These are phyloP conservation scores for Wallacemonas sp. DNA, from an alignment of 208 protist genomes.

Conservation along the genomic window DNA sequence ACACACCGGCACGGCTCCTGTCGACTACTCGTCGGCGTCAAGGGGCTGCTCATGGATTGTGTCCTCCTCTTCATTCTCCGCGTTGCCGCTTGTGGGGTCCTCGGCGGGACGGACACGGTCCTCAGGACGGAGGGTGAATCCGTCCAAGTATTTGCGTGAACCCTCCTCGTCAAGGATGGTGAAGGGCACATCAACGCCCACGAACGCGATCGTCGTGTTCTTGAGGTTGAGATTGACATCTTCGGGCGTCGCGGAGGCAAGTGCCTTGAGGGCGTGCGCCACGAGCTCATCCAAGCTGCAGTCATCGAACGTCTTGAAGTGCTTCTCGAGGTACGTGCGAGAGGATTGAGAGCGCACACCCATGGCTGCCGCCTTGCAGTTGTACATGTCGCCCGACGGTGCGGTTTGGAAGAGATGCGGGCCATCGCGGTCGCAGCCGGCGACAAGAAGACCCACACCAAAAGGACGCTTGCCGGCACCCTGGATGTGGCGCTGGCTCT, in stretches of 20 bases:
- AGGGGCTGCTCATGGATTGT: slow-evolving; percentile 64
- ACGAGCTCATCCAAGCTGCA: slow-evolving; percentile 91
- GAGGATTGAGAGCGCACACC: slow-evolving; percentile 98
- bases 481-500: slow-evolving; percentile 98
- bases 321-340: slow-evolving; percentile 99
- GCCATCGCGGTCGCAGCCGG: slow-evolving; percentile 93
- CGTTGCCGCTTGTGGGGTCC: too few relatives aligned
- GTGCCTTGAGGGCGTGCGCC: slow-evolving; percentile 90
- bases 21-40: slow-evolving; percentile 83
- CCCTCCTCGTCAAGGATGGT: slow-evolving; percentile 85
- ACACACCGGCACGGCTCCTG: neutral
- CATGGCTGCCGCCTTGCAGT: slow-evolving; percentile 98
- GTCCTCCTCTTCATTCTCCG: slow-evolving; percentile 68
- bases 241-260: slow-evolving; percentile 91
- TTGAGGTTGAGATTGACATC: slow-evolving; percentile 90
- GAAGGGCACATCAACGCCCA: slow-evolving; percentile 89
- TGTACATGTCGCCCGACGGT: slow-evolving; percentile 97
- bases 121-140: slow-evolving; percentile 76
- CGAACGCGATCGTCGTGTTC: slow-evolving; percentile 92
- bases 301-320: slow-evolving; percentile 93
- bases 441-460: slow-evolving; percentile 99
- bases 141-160: slow-evolving; percentile 81
- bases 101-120: slow-evolving; percentile 54
- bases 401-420: slow-evolving; percentile 96
- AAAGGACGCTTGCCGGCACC: slow-evolving; percentile 95